phyloP scores from a whole-genome alignment of 163 green algal species.

The Volvox carteri region DNA sequence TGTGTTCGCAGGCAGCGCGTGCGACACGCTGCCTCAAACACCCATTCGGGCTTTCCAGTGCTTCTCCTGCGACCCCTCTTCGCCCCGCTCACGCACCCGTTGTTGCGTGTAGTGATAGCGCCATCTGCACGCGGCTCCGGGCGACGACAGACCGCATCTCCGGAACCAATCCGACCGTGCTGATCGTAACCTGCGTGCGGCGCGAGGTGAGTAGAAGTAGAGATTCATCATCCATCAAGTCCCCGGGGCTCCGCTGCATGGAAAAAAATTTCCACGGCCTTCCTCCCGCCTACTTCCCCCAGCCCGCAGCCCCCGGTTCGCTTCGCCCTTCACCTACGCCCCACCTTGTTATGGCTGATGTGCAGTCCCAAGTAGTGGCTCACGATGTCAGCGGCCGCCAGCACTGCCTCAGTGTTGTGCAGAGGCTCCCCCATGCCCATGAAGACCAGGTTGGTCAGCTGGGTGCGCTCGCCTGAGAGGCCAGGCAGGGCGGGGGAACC shows the following conservation, averaged over 20 bases:
- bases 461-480: conserved; percentile 50
- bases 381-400: conserved; percentile 85
- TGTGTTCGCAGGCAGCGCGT: too few species aligned
- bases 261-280: too few species aligned
- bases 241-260: too few species aligned
- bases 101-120: conserved; percentile 94
- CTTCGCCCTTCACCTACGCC: too few species aligned
- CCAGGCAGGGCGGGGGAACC: not conserved
- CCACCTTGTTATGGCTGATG: conserved; percentile 83
- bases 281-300: too few species aligned
- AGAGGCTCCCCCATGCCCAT: conserved; percentile 82
- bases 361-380: conserved; percentile 83
- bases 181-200: conserved; percentile 89
- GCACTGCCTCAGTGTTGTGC: conserved; percentile 88
- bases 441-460: conserved; percentile 80
- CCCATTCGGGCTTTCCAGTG: too few species aligned
- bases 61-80: too few species aligned
- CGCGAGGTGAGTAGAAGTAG: too few species aligned
- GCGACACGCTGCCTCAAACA: too few species aligned
- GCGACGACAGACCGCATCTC: conserved; percentile 82
- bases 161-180: conserved; percentile 93
- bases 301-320: too few species aligned
- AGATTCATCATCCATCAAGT: too few species aligned
- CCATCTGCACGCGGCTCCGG: conserved; percentile 79
- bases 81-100: conserved; percentile 80